Conservation (phyloP, 2,329 filamentous ascomycete species). For the Teratosphaeria destructans region DNA sequence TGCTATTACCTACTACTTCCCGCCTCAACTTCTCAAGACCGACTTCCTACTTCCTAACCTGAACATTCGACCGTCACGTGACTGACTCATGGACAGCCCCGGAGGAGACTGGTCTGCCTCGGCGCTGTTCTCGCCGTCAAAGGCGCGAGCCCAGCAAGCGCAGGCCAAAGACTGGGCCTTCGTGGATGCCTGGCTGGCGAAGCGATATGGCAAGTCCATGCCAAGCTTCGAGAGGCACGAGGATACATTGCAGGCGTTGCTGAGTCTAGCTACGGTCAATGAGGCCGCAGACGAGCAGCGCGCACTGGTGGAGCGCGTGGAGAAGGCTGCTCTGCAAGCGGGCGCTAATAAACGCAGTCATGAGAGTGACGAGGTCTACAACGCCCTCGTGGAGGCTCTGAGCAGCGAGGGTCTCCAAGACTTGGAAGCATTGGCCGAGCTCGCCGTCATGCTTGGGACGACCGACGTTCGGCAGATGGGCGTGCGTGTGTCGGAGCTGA, state of each 20-base stretch:
- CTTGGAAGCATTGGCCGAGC: slow-evolving; percentile 27
- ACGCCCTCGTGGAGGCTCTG: slow-evolving; percentile 9
- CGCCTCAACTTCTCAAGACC: no score
- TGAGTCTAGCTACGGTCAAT: slow-evolving; percentile 64
- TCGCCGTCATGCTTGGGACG: slow-evolving; percentile 26
- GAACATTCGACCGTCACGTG: background rate
- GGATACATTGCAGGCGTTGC: slow-evolving; percentile 65
- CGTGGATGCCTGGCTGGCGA: slow-evolving; percentile 70
- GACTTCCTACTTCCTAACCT: background rate
- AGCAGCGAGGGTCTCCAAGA: slow-evolving; percentile 11
- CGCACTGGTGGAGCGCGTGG: slow-evolving; percentile 46
- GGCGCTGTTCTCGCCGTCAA: slow-evolving; percentile 50
- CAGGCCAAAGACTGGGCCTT: slow-evolving; percentile 86
- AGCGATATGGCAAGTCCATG: slow-evolving; percentile 53
- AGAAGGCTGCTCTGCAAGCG: slow-evolving; percentile 49
- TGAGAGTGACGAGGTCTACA: slow-evolving; percentile 4
- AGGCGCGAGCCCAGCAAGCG: slow-evolving; percentile 64
- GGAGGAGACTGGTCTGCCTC: slow-evolving; percentile 24
- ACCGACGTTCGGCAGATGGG: slow-evolving; percentile 16
- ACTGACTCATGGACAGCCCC: slow-evolving; percentile 18
- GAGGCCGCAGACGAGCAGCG: slow-evolving; percentile 67
- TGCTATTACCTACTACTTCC: no score
- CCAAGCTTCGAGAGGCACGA: slow-evolving; percentile 78
- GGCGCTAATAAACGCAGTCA: slow-evolving; percentile 25
- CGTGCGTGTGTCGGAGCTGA: slow-evolving; percentile 8